Evolutionary conservation across 2,329 filamentous ascomycete genomes (phyloP).

Genomic region (Penicillium sp.): DNA sequence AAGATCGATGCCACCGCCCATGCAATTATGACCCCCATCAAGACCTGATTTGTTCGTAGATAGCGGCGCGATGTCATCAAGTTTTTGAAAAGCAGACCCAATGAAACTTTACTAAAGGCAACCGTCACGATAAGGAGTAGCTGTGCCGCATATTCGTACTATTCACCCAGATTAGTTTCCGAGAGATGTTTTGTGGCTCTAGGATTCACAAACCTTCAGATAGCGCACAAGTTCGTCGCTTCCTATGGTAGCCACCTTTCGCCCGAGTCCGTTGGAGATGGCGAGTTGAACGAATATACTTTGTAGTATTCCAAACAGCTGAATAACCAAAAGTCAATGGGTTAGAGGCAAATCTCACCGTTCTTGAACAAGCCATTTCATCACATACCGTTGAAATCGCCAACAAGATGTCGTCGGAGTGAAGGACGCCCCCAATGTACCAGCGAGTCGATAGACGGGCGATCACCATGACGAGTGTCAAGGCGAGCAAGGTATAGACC

Average conservation of each 20-base stretch:
- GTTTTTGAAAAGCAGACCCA: slow-evolving; percentile 18
- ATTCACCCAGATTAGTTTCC: not conserved
- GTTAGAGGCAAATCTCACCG: not conserved
- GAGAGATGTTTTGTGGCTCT: not conserved
- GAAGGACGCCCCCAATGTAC: slow-evolving; percentile 20
- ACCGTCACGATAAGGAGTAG: slow-evolving; percentile 18
- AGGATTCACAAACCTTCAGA: slow-evolving; percentile 13
- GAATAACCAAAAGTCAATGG: not conserved
- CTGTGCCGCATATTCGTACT: slow-evolving; percentile 22
- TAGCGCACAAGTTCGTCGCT: slow-evolving; percentile 8
- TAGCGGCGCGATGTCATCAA: slow-evolving; percentile 15
- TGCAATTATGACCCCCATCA: slow-evolving; percentile 16
- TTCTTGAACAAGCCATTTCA: not conserved
- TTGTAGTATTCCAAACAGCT: slow-evolving; percentile 19
- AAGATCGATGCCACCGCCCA: slow-evolving; percentile 21
- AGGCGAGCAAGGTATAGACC: slow-evolving; percentile 18
- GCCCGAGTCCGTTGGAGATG: slow-evolving; percentile 21
- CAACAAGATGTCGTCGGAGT: slow-evolving; percentile 21
- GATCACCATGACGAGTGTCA: slow-evolving; percentile 16
- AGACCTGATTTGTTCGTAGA: slow-evolving; percentile 9
- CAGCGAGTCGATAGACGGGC: slow-evolving; percentile 20
- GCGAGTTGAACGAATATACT: slow-evolving; percentile 21
- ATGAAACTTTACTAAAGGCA: slow-evolving; percentile 20
- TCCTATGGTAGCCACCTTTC: slow-evolving; percentile 9
- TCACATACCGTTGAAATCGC: slow-evolving; percentile 14